Base-by-base conservation (phyloP, 495 filamentous ascomycete species). In the Niebla homalea region DNA sequence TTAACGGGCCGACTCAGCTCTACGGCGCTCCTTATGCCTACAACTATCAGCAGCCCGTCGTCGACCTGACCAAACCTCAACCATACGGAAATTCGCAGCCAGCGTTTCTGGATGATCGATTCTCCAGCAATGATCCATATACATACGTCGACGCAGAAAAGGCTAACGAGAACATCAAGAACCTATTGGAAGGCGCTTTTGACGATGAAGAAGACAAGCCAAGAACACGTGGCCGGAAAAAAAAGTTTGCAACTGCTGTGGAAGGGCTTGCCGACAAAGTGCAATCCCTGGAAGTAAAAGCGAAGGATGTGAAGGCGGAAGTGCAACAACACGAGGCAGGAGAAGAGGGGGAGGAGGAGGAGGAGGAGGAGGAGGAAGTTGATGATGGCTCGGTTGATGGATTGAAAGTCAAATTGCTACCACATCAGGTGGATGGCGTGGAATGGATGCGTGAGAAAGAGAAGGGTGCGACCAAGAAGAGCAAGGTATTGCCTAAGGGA, bases 381-480 rank as follows among this genome's bases (percentile, higher is more conserved):
- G 84, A 87, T 42, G 78, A 84, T 58, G 79, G 76, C 10, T 75
- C 70, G n/a, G 74, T 89, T 15, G 83, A 92, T 53, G 92, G 92
- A 3, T 66, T 98, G 55, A 84, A 82, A 42, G 87, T 94, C 40
- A 85, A 81, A 48, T 74, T 98, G 3, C 73, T 97, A 0, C 92
- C 88, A 3, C 92, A 98, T 62, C 92, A 98, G 62, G 74, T 95
- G 10, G 83, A 93, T 21, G 92, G 92, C 51, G 81, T 97, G 2
- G 76, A 80, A 38, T 98, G 93, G 87, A 93, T 98, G 86, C 81
- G 72, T 48, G 82, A 84, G 32, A 86, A 92, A 54, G 92, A 98
- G 62, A 79, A 83, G 11, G 87, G 89, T 2, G 74, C 75, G 2
- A 75, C 79, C 26, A 93, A 86, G 63, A 80, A 76, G 51, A 76